Evolutionary conservation across 2,329 filamentous ascomycete genomes (phyloP).

Genomic region (Aspergillus intermedius): DNA sequence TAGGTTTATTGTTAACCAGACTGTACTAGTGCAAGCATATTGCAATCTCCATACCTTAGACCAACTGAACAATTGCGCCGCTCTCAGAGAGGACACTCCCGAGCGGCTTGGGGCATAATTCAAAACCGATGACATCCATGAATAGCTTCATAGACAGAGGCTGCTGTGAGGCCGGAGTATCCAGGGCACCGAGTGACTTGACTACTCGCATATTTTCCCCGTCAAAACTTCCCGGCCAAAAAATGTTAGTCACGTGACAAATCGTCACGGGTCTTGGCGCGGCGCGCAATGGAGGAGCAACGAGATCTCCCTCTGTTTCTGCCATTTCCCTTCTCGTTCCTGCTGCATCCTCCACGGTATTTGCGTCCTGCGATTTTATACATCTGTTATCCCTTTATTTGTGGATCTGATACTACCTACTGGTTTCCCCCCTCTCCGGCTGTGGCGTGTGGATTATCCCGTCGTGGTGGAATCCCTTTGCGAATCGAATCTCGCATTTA

Average conservation of each 20-base stretch:
- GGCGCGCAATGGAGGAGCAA: constrained; percentile 24
- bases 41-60: constrained; percentile 9
- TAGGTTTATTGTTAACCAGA: not conserved
- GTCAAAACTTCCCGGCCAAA: constrained; percentile 12
- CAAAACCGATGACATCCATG: constrained; percentile 39
- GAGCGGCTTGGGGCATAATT: constrained; percentile 33
- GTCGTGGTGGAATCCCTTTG: constrained; percentile 14
- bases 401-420: not conserved
- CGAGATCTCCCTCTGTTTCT: constrained; percentile 14
- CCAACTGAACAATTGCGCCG: constrained; percentile 20
- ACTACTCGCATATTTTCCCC: not conserved
- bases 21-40: not conserved
- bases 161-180: constrained; percentile 5
- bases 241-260: constrained; percentile 26
- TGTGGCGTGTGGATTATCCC: constrained; percentile 7
- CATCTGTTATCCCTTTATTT: not conserved
- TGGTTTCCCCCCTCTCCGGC: not conserved
- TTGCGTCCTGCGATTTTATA: constrained; percentile 1
- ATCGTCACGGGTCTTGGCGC: constrained; percentile 28
- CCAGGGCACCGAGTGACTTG: not conserved
- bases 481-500: constrained; percentile 19
- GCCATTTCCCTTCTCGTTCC: constrained; percentile 7
- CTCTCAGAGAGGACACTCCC: constrained; percentile 31
- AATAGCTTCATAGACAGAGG: constrained; percentile 20
- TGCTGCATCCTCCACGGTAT: constrained; percentile 1